Conservation (phyloP, 2,329 filamentous ascomycete genomes). For the Lecanicillium sp. region DNA sequence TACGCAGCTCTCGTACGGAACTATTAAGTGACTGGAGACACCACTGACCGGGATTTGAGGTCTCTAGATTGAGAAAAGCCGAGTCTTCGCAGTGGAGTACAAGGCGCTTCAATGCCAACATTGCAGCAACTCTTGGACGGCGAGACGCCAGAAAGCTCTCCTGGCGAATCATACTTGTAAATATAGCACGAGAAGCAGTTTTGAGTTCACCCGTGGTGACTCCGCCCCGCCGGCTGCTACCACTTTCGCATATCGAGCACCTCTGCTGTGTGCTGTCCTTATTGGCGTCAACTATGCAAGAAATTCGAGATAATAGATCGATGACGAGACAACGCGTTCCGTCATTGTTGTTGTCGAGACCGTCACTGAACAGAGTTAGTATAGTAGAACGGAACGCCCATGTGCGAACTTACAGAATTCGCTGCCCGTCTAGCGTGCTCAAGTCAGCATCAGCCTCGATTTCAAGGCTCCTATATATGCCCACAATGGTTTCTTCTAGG, state of each 20-base stretch:
- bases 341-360: conserved; percentile 1
- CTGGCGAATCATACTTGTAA: conserved; percentile 37
- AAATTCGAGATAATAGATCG: conserved; percentile 5
- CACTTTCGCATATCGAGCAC: not conserved
- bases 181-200: conserved; percentile 32
- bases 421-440: not conserved
- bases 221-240: not conserved
- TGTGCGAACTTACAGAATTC: not conserved
- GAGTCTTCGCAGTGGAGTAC: conserved; percentile 55
- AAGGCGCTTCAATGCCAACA: conserved; percentile 62
- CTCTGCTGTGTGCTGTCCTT: not conserved
- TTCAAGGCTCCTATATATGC: conserved; percentile 1
- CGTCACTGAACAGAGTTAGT: not conserved
- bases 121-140: conserved; percentile 59
- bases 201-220: conserved; percentile 14
- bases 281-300: not conserved
- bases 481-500: not conserved
- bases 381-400: too few relatives aligned
- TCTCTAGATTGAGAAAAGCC: conserved; percentile 57
- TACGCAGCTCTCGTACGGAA: conserved; percentile 74
- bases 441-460: not conserved
- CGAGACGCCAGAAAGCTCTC: conserved; percentile 43
- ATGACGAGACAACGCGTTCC: conserved; percentile 4
- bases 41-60: conserved; percentile 65
- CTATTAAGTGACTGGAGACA: conserved; percentile 75